These are phyloP conservation scores for Mycosphaerella sp. DNA, from an alignment of 2,329 filamentous ascomycete genomes.

Conservation along the genomic window DNA sequence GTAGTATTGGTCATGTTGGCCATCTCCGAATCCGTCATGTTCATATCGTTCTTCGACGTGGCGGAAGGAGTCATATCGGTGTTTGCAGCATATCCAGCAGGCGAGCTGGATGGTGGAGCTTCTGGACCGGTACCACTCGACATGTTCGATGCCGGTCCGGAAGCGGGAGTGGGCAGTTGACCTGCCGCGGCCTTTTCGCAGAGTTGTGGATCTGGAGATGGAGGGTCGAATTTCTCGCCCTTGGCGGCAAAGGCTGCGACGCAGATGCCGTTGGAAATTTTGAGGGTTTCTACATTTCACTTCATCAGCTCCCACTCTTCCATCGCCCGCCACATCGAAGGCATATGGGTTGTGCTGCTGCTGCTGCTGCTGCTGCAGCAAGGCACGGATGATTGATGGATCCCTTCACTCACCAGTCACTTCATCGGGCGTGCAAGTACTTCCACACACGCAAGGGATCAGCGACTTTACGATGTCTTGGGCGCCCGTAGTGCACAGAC, in stretches of 20 bases:
- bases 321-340: no score
- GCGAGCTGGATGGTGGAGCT: not conserved
- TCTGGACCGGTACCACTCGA: not conserved
- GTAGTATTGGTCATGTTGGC: not conserved
- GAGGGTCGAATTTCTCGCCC: constrained; percentile 16
- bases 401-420: constrained; percentile 33
- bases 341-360: not conserved
- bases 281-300: not conserved
- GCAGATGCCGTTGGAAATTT: constrained; percentile 23
- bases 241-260: constrained; percentile 18
- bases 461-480: constrained; percentile 35
- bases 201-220: constrained; percentile 11
- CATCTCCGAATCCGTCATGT: not conserved
- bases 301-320: not conserved
- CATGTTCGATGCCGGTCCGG: not conserved
- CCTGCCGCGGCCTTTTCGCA: constrained; percentile 12
- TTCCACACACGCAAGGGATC: constrained; percentile 36
- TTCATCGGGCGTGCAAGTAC: constrained; percentile 35
- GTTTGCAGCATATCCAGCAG: constrained; percentile 3
- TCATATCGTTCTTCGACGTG: not conserved
- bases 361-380: not conserved
- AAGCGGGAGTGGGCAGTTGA: not conserved
- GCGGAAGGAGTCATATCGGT: constrained; percentile 1
- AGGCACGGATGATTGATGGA: no score
- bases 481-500: constrained; percentile 46